Percentiles rank a stretch among this genome's conserved stretches.
These are phyloP conservation scores for Coffea canephora DNA, from an alignment of 257 asterid genomes.

Conservation along the genomic window DNA sequence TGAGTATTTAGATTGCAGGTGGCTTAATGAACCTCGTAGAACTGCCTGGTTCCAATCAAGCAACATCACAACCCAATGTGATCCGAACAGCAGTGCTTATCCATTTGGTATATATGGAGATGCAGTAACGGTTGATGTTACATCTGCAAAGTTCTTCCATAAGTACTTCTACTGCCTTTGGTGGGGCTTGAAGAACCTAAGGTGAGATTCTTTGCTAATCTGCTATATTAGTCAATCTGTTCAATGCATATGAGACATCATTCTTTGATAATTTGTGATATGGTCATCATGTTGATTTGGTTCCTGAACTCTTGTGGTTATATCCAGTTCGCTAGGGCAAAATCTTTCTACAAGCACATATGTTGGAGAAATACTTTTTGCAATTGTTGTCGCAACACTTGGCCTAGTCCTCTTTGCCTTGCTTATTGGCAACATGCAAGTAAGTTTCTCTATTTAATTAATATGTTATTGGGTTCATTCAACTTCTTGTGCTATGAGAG, in stretches of 20 bases:
- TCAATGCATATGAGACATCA: neutral
- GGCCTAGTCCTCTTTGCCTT: conserved; percentile 90
- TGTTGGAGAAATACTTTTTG: conserved; percentile 76
- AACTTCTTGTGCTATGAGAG: neutral
- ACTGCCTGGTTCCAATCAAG: conserved; percentile 64
- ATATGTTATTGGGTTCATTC: neutral
- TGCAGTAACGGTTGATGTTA: conserved; percentile 60
- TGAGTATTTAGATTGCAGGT: conserved; percentile 60
- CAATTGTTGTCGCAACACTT: conserved; percentile 67
- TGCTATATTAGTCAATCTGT: neutral
- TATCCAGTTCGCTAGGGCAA: conserved; percentile 87
- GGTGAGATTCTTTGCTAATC: conserved; percentile 36
- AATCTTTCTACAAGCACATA: conserved; percentile 72
- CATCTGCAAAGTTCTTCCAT: conserved; percentile 65
- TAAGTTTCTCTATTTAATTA: conserved; percentile 26
- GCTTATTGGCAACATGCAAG: conserved; percentile 97
- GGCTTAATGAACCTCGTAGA: conserved; percentile 42
- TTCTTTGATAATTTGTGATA: neutral
- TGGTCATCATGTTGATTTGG: conserved; percentile 1
- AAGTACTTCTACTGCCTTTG: conserved; percentile 92
- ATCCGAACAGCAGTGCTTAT: conserved; percentile 42
- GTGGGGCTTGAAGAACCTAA: conserved; percentile 95
- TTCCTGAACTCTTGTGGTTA: neutral
- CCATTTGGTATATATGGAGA: conserved; percentile 91
- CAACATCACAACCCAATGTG: conserved; percentile 58